A percentile compares a stretch with the other conserved stretches of the same genome.
These are phyloP conservation scores for Rhizopus arrhizus DNA, from an alignment of 371 early-diverging fungal species.

Conservation along the genomic window DNA sequence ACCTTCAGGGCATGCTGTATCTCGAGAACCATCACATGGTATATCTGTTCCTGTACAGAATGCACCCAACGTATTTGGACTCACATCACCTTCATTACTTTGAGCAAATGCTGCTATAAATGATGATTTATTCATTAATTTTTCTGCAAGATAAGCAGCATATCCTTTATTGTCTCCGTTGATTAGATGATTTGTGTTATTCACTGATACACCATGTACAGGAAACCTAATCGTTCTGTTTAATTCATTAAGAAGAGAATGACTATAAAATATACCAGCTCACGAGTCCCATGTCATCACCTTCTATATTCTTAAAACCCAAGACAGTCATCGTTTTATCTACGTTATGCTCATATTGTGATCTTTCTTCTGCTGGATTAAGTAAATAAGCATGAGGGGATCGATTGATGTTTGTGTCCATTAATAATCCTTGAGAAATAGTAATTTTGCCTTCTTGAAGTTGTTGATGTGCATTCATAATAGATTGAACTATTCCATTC, in stretches of 20 bases:
- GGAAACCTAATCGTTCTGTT: constrained; percentile 54
- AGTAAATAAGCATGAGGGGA: constrained; percentile 58
- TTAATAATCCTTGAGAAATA: constrained; percentile 42
- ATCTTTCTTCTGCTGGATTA: constrained; percentile 60
- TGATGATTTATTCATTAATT: constrained; percentile 27
- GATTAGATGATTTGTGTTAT: constrained; percentile 54
- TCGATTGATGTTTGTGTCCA: constrained; percentile 60
- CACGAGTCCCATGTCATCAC: constrained; percentile 36
- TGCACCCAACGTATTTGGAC: constrained; percentile 62
- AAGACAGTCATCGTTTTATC: constrained; percentile 56
- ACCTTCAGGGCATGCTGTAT: constrained; percentile 35
- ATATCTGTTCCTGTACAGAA: constrained; percentile 61
- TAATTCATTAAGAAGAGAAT: constrained; percentile 7
- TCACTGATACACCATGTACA: constrained; percentile 67
- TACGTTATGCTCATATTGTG: constrained; percentile 52
- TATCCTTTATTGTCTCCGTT: constrained; percentile 74
- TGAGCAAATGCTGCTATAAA: constrained; percentile 70
- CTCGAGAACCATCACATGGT: constrained; percentile 58
- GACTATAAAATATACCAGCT: constrained; percentile 35
- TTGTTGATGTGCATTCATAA: constrained; percentile 55
- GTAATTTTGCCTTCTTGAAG: constrained; percentile 41
- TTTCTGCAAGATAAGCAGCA: constrained; percentile 58
- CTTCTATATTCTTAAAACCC: constrained; percentile 37
- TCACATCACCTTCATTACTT: constrained; percentile 66
- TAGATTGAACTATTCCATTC: constrained; percentile 57